A percentile compares a stretch with the other conserved stretches of the same genome.
Evolutionary conservation across 2,329 filamentous ascomycete species (phyloP).

Genomic region (Exophiala aquamarina): DNA sequence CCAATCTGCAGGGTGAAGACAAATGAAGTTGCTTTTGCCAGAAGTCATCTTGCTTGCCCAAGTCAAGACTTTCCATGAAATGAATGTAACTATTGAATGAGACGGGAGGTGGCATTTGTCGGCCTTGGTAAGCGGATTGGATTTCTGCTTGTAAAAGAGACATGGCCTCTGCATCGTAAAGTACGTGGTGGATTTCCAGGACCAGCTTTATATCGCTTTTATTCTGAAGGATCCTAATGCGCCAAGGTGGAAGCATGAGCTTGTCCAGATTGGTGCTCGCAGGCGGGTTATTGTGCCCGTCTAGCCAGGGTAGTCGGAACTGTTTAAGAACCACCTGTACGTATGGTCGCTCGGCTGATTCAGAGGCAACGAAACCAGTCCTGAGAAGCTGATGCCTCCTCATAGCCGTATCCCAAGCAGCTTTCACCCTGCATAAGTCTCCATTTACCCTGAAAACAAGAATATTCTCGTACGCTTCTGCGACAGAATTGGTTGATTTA

Average conservation of each 20-base stretch:
- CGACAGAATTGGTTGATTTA: slow-evolving; percentile 44
- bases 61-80: slow-evolving; percentile 53
- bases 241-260: slow-evolving; percentile 24
- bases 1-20: slow-evolving; percentile 11
- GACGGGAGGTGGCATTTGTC: slow-evolving; percentile 49
- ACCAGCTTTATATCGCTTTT: slow-evolving; percentile 32
- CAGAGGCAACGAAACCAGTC: slow-evolving; percentile 71
- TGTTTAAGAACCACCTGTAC: slow-evolving; percentile 68
- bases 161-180: slow-evolving; percentile 85
- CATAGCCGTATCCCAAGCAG: slow-evolving; percentile 64
- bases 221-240: slow-evolving; percentile 4
- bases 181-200: slow-evolving; percentile 71
- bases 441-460: slow-evolving; percentile 63
- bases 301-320: slow-evolving; percentile 44
- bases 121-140: slow-evolving; percentile 55
- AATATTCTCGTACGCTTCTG: slow-evolving; percentile 69
- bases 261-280: neutral
- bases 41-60: slow-evolving; percentile 57
- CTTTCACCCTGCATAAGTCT: slow-evolving; percentile 51
- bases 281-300: neutral
- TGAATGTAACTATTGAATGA: slow-evolving; percentile 65
- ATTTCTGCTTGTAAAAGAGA: slow-evolving; percentile 68
- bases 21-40: slow-evolving; percentile 59
- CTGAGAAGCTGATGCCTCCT: slow-evolving; percentile 72
- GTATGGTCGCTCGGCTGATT: slow-evolving; percentile 61